Percentiles rank a stretch among this genome's conserved stretches.
phyloP scores from a whole-genome alignment of 805 yeast species.

The Nakazawaea molendinolei region DNA sequence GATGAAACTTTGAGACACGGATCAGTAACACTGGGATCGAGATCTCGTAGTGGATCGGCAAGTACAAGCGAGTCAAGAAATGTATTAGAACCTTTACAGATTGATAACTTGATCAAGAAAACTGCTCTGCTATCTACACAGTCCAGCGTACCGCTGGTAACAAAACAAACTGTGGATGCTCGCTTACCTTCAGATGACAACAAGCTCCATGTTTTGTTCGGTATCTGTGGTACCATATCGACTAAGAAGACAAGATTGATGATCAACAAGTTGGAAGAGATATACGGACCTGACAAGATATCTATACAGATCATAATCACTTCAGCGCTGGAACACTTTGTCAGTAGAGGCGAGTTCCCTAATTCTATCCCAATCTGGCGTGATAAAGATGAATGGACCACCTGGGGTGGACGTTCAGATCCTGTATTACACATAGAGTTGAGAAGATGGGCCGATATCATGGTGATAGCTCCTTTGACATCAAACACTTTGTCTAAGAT shows the following conservation, averaged over 20 bases:
- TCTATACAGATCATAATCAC: constrained; percentile 50
- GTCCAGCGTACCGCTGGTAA: constrained; percentile 1
- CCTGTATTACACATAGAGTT: constrained; percentile 56
- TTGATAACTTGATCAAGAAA: background rate
- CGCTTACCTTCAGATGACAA: constrained; percentile 46
- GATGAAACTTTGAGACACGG: constrained; percentile 60
- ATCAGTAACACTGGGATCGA: constrained; percentile 18
- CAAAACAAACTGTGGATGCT: constrained; percentile 21
- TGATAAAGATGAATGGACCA: constrained; percentile 50
- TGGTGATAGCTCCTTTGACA: constrained; percentile 49
- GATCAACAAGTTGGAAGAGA: constrained; percentile 44
- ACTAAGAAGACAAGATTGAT: constrained; percentile 45
- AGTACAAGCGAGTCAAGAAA: constrained; percentile 22
- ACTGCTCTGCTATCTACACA: background rate
- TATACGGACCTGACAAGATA: constrained; percentile 29
- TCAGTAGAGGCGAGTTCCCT: constrained; percentile 38
- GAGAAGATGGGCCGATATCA: constrained; percentile 55
- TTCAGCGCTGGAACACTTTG: constrained; percentile 44
- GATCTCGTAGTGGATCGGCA: constrained; percentile 27
- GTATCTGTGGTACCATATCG: constrained; percentile 53
- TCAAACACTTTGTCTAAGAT: constrained; percentile 54
- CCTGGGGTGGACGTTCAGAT: constrained; percentile 48
- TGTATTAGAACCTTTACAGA: constrained; percentile 10
- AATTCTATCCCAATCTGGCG: constrained; percentile 47
- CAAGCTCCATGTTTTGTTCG: constrained; percentile 47